phyloP scores from a whole-genome alignment of 1,284 basidiomycete species.

The Schizophyllum amplum region DNA sequence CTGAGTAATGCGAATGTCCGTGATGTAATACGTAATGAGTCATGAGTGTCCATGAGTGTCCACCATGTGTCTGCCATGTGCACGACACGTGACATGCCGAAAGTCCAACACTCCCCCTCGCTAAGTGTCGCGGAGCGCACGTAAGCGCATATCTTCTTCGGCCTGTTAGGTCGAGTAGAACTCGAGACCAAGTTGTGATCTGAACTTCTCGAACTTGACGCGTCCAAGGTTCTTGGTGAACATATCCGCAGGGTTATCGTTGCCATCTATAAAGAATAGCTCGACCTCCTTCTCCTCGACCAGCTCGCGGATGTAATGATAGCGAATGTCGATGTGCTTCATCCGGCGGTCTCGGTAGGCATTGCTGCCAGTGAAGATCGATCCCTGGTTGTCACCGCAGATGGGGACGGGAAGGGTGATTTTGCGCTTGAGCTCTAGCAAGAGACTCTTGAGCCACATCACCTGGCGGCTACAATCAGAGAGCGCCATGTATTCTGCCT shows the following conservation, averaged over 20 bases:
- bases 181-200: neutral
- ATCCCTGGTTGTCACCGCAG: constrained; percentile 27
- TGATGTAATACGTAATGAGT: too few species aligned
- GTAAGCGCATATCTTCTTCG: too few species aligned
- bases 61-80: too few species aligned
- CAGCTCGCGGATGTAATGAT: constrained; percentile 27
- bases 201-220: neutral
- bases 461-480: constrained; percentile 2
- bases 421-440: neutral
- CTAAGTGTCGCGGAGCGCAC: too few species aligned
- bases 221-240: constrained; percentile 18
- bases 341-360: constrained; percentile 19
- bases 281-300: constrained; percentile 17
- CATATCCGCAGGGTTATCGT: constrained; percentile 20
- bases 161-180: neutral
- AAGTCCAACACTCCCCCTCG: too few species aligned
- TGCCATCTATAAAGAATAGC: constrained; percentile 11
- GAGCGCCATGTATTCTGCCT: constrained; percentile 11
- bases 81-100: too few species aligned
- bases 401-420: constrained; percentile 9
- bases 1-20: too few species aligned
- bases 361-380: constrained; percentile 24
- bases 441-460: constrained; percentile 3
- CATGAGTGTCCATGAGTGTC: too few species aligned
- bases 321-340: constrained; percentile 34